Base-by-base conservation (phyloP, 805 yeast genomes). In the Pichia eremophila region DNA sequence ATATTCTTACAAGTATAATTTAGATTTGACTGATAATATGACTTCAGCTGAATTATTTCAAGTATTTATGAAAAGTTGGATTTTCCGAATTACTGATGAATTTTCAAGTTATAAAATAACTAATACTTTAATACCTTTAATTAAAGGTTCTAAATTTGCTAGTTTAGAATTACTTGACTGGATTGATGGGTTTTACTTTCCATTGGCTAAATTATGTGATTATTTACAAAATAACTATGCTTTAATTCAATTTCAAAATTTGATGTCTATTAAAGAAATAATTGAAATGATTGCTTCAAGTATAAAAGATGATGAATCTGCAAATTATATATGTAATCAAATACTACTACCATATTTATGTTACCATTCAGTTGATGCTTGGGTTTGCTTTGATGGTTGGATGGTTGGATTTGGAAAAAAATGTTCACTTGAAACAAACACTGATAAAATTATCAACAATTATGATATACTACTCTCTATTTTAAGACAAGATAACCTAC, bases 111-210 rank as follows among this genome's bases (percentile, higher is more conserved):
- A 48, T 46, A 6, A 17, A 7, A 10, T 41, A 1, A 49, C 53
- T 2, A 43, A 49, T 43, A 5, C 12, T 17, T 14, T 49, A 4
- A 32, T 50, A 9, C 11, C 17, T 2, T 5, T 12, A 5, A 32
- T 43, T 1, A 49, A 34, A 14, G 11, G 36, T 8, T 50, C 52
- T 8, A 36, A 31, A 25, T 49, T 5, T 19, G 35, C 47, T 17
- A n/a, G 35, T 15, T 22, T 38, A 1, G 49, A 47, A 4, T 44
- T 60, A 17, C 43, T 50, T 3, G 40, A 35, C 14, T 62, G 66
- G 65, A 35, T 60, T 22, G 18, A 31, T 7, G 54, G 54, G 7
- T 54, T 57, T 37, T 59, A 57, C 28, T 40, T 17, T 5, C 66
- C 68, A 1, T 28, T 63, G 10, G 8, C 14, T 8, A 42, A 52